These are phyloP conservation scores for Lactarius deliciosus DNA, from an alignment of 768 basidiomycete species.

Conservation along the genomic window DNA sequence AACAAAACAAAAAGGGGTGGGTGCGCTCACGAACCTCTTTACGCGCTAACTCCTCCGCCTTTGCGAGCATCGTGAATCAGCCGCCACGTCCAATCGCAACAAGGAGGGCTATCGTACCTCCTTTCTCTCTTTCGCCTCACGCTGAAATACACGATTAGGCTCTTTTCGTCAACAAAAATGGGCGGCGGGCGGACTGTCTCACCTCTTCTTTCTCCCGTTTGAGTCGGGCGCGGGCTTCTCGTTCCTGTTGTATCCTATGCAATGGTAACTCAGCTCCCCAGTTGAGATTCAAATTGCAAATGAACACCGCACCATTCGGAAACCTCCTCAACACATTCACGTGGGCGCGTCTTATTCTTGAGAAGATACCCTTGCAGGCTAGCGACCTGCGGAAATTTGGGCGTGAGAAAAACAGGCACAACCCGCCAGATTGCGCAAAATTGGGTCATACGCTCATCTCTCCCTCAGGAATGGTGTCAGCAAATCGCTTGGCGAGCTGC, in stretches of 20 bases:
- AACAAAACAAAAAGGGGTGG: neutral
- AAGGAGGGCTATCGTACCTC: slow-evolving; percentile 44
- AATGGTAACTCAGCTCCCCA: slow-evolving; percentile 13
- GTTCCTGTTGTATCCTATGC: slow-evolving; percentile 63
- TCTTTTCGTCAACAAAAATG: neutral
- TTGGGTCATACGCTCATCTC: slow-evolving; percentile 71
- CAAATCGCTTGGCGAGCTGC: slow-evolving; percentile 78
- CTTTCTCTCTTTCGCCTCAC: slow-evolving; percentile 77
- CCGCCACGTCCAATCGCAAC: slow-evolving; percentile 3
- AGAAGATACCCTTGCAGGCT: slow-evolving; percentile 82
- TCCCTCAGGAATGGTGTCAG: slow-evolving; percentile 79
- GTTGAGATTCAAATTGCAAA: slow-evolving; percentile 9
- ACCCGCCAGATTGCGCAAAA: slow-evolving; percentile 6
- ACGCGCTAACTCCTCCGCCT: slow-evolving; percentile 61
- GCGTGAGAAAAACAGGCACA: slow-evolving; percentile 17
- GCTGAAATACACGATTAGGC: slow-evolving; percentile 42
- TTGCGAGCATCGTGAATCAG: slow-evolving; percentile 10
- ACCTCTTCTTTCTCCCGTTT: slow-evolving; percentile 77
- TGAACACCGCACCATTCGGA: slow-evolving; percentile 55
- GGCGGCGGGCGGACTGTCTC: slow-evolving; percentile 15
- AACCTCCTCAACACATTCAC: slow-evolving; percentile 80
- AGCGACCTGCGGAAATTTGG: slow-evolving; percentile 55
- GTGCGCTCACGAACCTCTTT: slow-evolving; percentile 50
- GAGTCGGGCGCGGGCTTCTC: slow-evolving; percentile 79
- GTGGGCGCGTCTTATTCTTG: slow-evolving; percentile 88